Conservation (phyloP, 768 basidiomycete genomes). For the Nevesoporus exiguus region DNA sequence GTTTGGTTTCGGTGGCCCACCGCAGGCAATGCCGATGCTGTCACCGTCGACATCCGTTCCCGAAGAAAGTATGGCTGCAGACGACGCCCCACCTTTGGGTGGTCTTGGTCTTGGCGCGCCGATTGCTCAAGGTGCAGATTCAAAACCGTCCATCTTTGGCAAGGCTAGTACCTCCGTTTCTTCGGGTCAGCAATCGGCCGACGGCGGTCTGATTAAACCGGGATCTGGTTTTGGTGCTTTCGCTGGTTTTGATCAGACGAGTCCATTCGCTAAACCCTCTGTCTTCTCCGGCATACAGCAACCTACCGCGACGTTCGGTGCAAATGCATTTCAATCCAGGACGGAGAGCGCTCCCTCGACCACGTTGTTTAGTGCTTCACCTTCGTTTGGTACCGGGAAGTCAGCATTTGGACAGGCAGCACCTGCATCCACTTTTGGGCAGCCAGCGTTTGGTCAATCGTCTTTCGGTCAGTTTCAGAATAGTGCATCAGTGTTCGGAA, state of each 20-base stretch:
- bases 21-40: conserved; percentile 1
- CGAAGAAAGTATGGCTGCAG: conserved; percentile 34
- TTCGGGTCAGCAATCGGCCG: conserved; percentile 15
- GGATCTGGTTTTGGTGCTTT: conserved; percentile 36
- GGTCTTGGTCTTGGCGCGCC: conserved; percentile 31
- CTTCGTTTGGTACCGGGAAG: conserved; percentile 33
- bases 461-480: conserved; percentile 24
- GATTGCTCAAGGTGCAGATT: conserved; percentile 23
- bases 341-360: conserved; percentile 17
- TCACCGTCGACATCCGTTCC: conserved; percentile 10
- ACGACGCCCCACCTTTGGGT: conserved; percentile 30
- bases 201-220: conserved; percentile 29
- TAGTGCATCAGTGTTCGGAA: conserved; percentile 19
- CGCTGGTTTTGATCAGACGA: conserved; percentile 22
- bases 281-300: conserved; percentile 20
- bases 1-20: conserved; percentile 20
- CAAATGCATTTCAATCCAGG: conserved; percentile 12
- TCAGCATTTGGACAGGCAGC: conserved; percentile 32
- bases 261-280: conserved; percentile 23
- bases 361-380: conserved; percentile 28
- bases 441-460: conserved; percentile 39
- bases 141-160: conserved; percentile 34
- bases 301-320: conserved; percentile 15
- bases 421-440: conserved; percentile 33
- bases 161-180: conserved; percentile 12